phyloP scores from a whole-genome alignment of 2,329 filamentous ascomycete genomes.

The Fusarium sororula region DNA sequence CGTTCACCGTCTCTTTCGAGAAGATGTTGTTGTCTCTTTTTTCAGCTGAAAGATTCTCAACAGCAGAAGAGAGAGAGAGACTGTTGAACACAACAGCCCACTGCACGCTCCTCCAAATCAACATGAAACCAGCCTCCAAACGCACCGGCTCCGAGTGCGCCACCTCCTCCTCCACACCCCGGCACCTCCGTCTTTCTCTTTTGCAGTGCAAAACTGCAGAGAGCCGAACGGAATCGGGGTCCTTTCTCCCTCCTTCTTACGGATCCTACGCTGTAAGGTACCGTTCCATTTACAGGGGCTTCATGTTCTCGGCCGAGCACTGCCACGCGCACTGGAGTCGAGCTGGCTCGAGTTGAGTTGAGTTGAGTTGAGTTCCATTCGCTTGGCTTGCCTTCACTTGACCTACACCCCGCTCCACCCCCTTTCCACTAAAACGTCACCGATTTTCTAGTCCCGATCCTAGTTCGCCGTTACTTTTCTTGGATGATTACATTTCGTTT shows the following conservation, averaged over 20 bases:
- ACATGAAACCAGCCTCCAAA: conserved; percentile 33
- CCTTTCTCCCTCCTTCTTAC: background rate
- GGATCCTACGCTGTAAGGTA: background rate
- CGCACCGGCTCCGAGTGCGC: conserved; percentile 15
- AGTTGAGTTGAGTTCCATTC: background rate
- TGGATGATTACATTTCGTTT: conserved; percentile 18
- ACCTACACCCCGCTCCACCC: background rate
- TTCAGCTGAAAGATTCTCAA: background rate
- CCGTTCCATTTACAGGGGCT: background rate
- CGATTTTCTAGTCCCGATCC: conserved; percentile 26
- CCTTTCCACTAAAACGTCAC: conserved; percentile 27
- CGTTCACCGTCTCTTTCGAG: conserved; percentile 23
- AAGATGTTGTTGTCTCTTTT: background rate
- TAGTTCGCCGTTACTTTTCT: conserved; percentile 9
- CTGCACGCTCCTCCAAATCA: conserved; percentile 38
- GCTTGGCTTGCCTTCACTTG: background rate
- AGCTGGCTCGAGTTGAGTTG: background rate
- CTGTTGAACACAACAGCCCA: conserved; percentile 27
- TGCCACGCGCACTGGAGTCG: conserved; percentile 19
- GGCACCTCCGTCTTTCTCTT: conserved; percentile 11
- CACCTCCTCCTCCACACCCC: conserved; percentile 13
- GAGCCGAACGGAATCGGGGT: conserved; percentile 6
- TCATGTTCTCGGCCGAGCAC: conserved; percentile 41
- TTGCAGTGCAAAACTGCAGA: background rate
- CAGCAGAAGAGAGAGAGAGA: background rate